Evolutionary conservation across 1,284 basidiomycete species (phyloP).

Genomic region (Gomphus sp.): DNA sequence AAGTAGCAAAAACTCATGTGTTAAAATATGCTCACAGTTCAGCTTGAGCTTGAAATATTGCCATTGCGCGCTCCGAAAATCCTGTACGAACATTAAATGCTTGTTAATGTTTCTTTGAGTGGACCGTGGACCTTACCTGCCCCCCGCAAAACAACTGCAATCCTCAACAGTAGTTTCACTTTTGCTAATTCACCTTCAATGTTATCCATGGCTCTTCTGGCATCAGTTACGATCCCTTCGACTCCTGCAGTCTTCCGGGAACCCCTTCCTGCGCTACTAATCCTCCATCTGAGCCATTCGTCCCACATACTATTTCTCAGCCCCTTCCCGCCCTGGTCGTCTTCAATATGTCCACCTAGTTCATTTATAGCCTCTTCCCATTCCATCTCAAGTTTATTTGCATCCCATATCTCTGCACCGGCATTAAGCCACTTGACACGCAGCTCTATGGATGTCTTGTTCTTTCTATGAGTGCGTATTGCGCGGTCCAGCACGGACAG

Average conservation of each 20-base stretch:
- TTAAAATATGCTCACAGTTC: constrained; percentile 47
- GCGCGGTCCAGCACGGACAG: constrained; percentile 61
- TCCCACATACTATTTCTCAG: constrained; percentile 40
- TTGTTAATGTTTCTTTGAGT: background rate
- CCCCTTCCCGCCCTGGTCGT: background rate
- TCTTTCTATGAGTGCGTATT: constrained; percentile 42
- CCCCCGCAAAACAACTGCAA: constrained; percentile 57
- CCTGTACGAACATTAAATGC: constrained; percentile 24
- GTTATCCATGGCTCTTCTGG: constrained; percentile 30
- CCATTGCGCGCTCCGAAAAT: constrained; percentile 55
- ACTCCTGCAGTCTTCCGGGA: constrained; percentile 29
- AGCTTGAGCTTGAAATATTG: constrained; percentile 68
- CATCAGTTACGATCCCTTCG: constrained; percentile 43
- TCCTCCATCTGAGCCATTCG: constrained; percentile 70
- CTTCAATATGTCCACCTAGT: constrained; percentile 28
- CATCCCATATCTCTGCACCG: constrained; percentile 63
- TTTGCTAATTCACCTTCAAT: constrained; percentile 44
- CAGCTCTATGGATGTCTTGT: constrained; percentile 39
- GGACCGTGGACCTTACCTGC: constrained; percentile 52
- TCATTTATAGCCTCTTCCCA: constrained; percentile 63
- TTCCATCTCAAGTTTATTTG: constrained; percentile 43
- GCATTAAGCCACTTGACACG: constrained; percentile 57
- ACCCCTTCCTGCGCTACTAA: constrained; percentile 25
- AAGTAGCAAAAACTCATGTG: background rate
- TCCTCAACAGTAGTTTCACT: constrained; percentile 63